These are phyloP conservation scores for Cucurbita argyrosperma DNA, from an alignment of 306 rosid genomes.

Conservation along the genomic window DNA sequence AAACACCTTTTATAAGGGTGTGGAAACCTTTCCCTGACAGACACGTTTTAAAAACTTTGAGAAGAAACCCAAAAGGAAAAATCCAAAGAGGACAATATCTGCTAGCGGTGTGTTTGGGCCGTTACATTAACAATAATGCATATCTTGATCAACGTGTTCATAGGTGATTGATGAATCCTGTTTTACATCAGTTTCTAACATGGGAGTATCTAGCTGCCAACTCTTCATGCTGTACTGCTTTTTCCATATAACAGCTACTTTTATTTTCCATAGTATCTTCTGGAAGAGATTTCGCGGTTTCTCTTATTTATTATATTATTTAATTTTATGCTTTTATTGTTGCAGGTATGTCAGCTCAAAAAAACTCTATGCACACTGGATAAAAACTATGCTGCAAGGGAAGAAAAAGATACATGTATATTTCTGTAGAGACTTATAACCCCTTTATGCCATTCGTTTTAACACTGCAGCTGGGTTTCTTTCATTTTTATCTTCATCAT, in stretches of 20 bases:
- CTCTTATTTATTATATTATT: not conserved
- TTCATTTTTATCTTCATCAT: not conserved
- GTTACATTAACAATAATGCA: not conserved
- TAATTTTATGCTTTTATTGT: conserved; percentile 10
- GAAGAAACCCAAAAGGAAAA: too few species aligned
- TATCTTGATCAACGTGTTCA: not conserved
- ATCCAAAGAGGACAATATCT: too few species aligned
- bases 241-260: not conserved
- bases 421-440: not conserved
- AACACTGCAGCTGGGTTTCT: not conserved
- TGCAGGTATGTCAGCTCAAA: conserved; percentile 64
- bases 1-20: too few species aligned
- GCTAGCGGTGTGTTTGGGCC: too few species aligned
- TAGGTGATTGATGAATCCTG: not conserved
- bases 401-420: conserved; percentile 63
- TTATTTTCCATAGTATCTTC: not conserved
- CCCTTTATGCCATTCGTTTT: not conserved
- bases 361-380: conserved; percentile 54
- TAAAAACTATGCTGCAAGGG: conserved; percentile 71
- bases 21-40: too few species aligned
- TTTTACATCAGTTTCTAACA: not conserved
- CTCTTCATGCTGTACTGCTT: not conserved
- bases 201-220: not conserved
- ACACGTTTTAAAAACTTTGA: too few species aligned
- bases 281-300: not conserved